Evolutionary conservation across 176 grass and related monocot species (phyloP).

Genomic region (Carex pumila): DNA sequence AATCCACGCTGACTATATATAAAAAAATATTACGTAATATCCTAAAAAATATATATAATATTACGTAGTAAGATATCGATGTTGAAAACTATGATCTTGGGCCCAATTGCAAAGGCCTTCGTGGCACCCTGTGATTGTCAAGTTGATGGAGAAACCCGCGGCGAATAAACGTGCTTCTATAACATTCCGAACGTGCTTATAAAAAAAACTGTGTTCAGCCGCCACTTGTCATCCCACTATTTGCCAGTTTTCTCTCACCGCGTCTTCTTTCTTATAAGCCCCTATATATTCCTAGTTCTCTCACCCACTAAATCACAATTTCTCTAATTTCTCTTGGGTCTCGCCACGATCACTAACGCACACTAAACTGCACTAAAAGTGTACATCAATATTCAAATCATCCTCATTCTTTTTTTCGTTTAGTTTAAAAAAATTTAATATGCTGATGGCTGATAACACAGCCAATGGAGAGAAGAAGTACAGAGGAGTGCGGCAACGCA

Average conservation of each 20-base stretch:
- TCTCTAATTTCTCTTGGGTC: neutral
- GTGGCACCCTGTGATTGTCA: too few relatives aligned
- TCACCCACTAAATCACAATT: neutral
- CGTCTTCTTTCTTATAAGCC: neutral
- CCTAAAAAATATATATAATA: too few relatives aligned
- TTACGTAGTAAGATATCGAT: too few relatives aligned
- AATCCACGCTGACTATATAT: too few relatives aligned
- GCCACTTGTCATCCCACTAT: neutral
- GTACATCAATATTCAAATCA: neutral
- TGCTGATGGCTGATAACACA: neutral
- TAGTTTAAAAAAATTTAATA: neutral
- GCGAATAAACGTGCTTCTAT: neutral
- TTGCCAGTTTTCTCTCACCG: neutral
- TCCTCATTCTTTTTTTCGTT: neutral
- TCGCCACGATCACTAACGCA: neutral
- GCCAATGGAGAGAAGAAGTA: constrained; percentile 40
- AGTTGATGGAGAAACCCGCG: neutral
- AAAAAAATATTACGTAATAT: too few relatives aligned
- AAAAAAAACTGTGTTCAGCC: neutral
- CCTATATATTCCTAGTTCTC: constrained; percentile 16
- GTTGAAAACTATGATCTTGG: too few relatives aligned
- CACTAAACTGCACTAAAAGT: neutral
- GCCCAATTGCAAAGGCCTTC: too few relatives aligned
- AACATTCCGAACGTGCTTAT: neutral
- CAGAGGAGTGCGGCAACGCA: constrained; percentile 58